Conservation (phyloP, 1,284 basidiomycete genomes). For the Xerocomus amazonicus region DNA sequence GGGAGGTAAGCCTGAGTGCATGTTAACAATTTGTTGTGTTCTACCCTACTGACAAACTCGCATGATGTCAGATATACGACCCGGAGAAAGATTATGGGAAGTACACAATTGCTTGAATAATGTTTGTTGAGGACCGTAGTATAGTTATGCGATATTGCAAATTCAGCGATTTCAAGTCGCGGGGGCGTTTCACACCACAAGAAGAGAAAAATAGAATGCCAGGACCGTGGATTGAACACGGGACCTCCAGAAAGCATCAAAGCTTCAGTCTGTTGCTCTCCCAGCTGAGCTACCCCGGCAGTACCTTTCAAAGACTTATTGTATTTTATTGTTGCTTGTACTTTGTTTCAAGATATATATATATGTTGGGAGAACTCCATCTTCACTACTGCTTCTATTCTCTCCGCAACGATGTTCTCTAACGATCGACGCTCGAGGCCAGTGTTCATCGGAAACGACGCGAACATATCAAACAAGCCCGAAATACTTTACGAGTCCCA, state of each 20-base stretch:
- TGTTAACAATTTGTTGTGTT: not conserved
- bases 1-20: slow-evolving; percentile 69
- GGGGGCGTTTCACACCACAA: too few species aligned
- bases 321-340: too few species aligned
- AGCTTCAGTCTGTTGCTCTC: slow-evolving; percentile 77
- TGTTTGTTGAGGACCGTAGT: not conserved
- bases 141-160: too few species aligned
- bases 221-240: slow-evolving; percentile 59
- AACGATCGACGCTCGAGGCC: not conserved
- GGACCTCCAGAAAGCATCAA: slow-evolving; percentile 43
- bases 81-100: slow-evolving; percentile 89
- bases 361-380: not conserved
- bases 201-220: slow-evolving; percentile 29
- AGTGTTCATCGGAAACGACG: not conserved
- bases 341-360: slow-evolving; percentile 11
- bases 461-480: not conserved
- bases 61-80: slow-evolving; percentile 68
- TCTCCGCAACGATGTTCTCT: not conserved
- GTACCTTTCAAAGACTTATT: not conserved
- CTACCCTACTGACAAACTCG: slow-evolving; percentile 1
- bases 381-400: not conserved
- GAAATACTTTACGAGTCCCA: not conserved
- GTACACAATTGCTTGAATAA: slow-evolving; percentile 70
- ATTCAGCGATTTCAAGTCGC: too few species aligned
- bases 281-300: slow-evolving; percentile 70